phyloP scores from a whole-genome alignment of 2,329 filamentous ascomycete genomes.

The Coleophoma cylindrospora region DNA sequence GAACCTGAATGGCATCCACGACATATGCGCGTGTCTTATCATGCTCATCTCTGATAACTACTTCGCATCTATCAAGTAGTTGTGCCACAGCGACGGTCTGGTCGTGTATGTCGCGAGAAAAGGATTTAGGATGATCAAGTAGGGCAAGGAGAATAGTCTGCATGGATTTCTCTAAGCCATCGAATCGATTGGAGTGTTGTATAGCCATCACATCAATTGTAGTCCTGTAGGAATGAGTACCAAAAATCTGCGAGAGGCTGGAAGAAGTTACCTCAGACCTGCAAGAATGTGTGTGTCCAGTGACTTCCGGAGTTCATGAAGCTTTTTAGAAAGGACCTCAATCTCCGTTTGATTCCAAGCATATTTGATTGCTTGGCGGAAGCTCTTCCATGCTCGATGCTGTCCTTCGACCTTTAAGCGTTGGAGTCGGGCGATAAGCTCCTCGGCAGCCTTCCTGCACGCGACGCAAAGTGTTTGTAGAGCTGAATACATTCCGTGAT shows the following conservation, averaged over 20 bases:
- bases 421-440: constrained; percentile 4
- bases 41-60: neutral
- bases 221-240: no score
- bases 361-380: constrained; percentile 13
- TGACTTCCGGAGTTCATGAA: constrained; percentile 3
- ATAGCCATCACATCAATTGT: neutral
- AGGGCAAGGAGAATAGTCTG: no score
- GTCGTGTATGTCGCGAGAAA: no score
- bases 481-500: neutral
- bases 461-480: neutral
- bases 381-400: constrained; percentile 14
- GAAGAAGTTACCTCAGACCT: constrained; percentile 1
- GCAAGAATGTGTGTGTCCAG: constrained; percentile 3
- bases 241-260: no score
- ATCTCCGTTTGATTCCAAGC: constrained; percentile 15
- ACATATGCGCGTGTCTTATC: neutral
- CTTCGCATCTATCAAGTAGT: neutral
- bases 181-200: neutral
- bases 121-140: no score
- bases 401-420: constrained; percentile 4
- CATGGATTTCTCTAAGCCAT: neutral
- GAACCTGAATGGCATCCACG: neutral
- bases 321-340: constrained; percentile 2
- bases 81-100: no score
- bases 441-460: constrained; percentile 2